Evolutionary conservation across 768 basidiomycete species (phyloP), one percentile per base, ranked within the genome.

Genomic region (Tricholoma sp.): DNA sequence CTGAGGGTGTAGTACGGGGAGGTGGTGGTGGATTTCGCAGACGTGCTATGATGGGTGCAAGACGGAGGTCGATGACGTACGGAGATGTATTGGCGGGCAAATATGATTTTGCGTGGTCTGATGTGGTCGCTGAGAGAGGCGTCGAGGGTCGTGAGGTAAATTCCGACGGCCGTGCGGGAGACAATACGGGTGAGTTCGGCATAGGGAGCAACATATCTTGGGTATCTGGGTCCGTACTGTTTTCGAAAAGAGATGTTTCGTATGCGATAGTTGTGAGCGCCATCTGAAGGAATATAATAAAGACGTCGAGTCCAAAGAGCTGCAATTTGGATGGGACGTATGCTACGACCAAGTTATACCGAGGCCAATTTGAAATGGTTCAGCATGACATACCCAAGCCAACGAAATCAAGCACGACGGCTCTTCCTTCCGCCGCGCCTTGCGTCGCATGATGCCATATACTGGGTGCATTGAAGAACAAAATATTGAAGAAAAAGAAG

Each of bases 331-430:
- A 85, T n/a, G 90, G 87, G 34, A 68, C 65, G 63, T 82, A 78
- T 37, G 78, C 85, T 87, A 61, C 52, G 59, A 51, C 12, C 19
- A 37, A 29, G 41, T 63, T 32, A 59, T 51, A 41, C 31, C 11
- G 52, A 27, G 32, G 31, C 34, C 22, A 37, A 19, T 31, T 24
- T 27, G 45, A 27, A 37, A 56, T 27, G 12, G 41, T 45, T 37
- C 31, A 45, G 21, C 50, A 35, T 18, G 10, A 77, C 85, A 51
- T 63, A 91, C 90, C 82, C 76, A 84, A 77, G 55, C 90, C 89
- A 57, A 91, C 80, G 65, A 91, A 91, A 67, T 91, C 89, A 58
- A 92, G 81, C 32, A 92, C 69, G 64, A 90, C 71, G 9, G 81
- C 74, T 62, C 84, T 77, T n/a, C 83, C 83, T 56, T 85, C 79